Conservation (phyloP, 2,329 filamentous ascomycete species). For the Calonectria pauciramosa region DNA sequence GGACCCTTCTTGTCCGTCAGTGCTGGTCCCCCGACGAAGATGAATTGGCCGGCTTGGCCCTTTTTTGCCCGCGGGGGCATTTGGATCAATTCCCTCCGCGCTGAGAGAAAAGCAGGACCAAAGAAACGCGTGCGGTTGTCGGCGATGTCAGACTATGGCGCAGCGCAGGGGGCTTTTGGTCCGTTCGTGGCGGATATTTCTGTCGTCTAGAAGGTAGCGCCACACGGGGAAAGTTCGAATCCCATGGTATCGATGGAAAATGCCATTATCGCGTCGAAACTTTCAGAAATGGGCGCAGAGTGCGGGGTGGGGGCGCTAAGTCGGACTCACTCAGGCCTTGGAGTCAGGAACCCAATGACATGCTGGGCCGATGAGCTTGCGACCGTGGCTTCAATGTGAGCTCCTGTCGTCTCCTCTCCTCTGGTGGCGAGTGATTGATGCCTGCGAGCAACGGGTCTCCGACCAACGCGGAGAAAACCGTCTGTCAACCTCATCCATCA, state of each 20-base stretch:
- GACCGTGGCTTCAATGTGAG: neutral
- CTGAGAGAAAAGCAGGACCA: neutral
- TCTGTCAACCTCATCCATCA: neutral
- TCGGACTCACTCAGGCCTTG: neutral
- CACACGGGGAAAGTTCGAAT: neutral
- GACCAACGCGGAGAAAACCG: neutral
- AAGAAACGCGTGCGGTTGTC: neutral
- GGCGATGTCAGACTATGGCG: neutral
- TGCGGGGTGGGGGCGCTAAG: neutral
- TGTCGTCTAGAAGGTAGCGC: neutral
- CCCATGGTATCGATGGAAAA: neutral
- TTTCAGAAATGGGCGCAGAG: neutral
- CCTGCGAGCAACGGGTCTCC: neutral
- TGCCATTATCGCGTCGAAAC: neutral
- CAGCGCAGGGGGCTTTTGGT: neutral
- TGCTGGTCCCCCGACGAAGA: constrained; percentile 27
- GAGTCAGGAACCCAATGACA: neutral
- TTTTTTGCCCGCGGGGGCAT: constrained; percentile 13
- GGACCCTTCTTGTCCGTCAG: constrained; percentile 24
- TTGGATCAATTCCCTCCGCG: neutral
- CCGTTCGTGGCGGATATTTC: neutral
- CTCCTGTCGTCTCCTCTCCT: neutral
- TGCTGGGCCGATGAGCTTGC: neutral
- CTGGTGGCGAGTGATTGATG: neutral
- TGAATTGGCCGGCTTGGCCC: constrained; percentile 14